Base-by-base conservation (phyloP, 306 rosid genomes). In the Citrullus mucosospermus region DNA sequence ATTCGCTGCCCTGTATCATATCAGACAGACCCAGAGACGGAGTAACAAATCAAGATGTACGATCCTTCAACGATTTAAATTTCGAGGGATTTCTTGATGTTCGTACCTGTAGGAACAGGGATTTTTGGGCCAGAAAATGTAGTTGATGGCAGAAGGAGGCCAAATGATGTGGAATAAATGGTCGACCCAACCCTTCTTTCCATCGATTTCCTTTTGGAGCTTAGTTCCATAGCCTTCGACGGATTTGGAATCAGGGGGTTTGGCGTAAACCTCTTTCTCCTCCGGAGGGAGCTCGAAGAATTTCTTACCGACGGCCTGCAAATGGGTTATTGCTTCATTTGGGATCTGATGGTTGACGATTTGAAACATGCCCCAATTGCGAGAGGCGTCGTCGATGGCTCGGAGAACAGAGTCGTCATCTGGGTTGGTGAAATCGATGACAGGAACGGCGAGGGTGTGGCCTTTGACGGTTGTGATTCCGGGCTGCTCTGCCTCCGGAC, bases 101-200 rank as follows among this genome's bases (percentile, higher is more conserved):
- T 6, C 6, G 3, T 16, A 89, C 97, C 97, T 87, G 93, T 93
- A 93, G 50, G 91, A 83, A 83, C 91, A 66, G 6, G 96, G 98
- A 3, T 81, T 88, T 16, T 54, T 74, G 22, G 98, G 97, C 97
- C 98, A 93, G 74, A 91, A 87, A 8, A 59, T 80, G 71, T 85
- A 78, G 69, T 91, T 84, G 41, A 91, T 68, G 54, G 86, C 74
- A 6, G 95, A 82, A 80, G 85, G 81, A 10, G 98, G 96, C 93
- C 97, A 91, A 0, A 91, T 68, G 48, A 39, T 76, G 36, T 88
- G 97, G 57, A 91, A 93, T 78, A 93, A 78, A 87, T 93, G 97
- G 34, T 89, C 98, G 9, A 89, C 95, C 98, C 98, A 93, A 0
- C 92, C 95, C 72, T 86, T 86, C 66, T 88, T 91, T 2, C 88